Percentiles rank a stretch among this genome's conserved stretches.
Conservation (phyloP, 352 stramenopile genomes). For the Phytophthora pseudosyringae region DNA sequence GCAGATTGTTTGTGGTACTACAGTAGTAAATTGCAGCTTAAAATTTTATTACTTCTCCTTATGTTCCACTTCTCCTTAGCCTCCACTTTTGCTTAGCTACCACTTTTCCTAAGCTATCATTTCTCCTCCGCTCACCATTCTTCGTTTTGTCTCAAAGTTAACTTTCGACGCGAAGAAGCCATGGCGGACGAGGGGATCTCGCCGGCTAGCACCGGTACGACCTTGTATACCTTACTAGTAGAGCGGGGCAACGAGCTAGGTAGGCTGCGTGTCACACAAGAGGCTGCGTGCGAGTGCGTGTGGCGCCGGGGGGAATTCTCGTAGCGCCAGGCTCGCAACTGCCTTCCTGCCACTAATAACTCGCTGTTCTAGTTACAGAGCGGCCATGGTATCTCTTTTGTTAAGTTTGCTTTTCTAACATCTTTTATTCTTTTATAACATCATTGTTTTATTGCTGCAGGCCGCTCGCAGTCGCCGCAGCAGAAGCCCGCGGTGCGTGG, state of each 20-base stretch:
- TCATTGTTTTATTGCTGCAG: constrained; percentile 2
- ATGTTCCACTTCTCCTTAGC: too few species aligned
- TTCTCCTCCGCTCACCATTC: too few species aligned
- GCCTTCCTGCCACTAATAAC: background rate
- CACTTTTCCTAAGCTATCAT: too few species aligned
- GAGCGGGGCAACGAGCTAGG: constrained; percentile 20
- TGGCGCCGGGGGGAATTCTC: background rate
- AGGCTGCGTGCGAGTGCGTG: constrained; percentile 4
- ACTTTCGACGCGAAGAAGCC: constrained; percentile 25
- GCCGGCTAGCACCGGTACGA: constrained; percentile 41
- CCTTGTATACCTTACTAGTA: constrained; percentile 41
- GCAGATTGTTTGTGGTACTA: too few species aligned
- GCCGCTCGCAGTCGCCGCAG: constrained; percentile 6
- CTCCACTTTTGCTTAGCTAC: too few species aligned
- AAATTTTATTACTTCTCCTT: too few species aligned
- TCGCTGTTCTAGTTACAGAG: constrained; percentile 23
- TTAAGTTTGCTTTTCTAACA: background rate
- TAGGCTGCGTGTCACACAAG: constrained; percentile 32
- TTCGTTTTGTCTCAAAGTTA: too few species aligned
- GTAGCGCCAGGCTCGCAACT: background rate
- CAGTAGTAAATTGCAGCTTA: too few species aligned
- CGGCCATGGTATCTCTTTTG: background rate
- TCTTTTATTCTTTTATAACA: background rate
- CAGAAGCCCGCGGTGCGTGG: constrained; percentile 51
- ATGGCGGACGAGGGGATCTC: constrained; percentile 40